A percentile compares a stretch with the other conserved stretches of the same genome.
Conservation (phyloP, 768 basidiomycete genomes). For the Calvatia gigantea region DNA sequence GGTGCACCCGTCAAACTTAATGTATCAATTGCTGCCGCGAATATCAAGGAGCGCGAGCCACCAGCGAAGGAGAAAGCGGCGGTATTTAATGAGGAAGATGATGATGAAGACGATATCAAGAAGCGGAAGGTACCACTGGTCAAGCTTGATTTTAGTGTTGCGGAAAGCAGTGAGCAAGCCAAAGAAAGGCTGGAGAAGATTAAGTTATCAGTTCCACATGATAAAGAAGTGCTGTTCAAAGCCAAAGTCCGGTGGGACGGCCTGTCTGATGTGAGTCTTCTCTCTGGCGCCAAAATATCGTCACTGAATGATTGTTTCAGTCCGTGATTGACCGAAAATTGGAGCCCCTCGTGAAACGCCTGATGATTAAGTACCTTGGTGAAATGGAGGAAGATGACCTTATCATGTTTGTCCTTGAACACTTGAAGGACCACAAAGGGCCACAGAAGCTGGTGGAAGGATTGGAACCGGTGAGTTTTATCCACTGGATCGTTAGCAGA, state of each 20-base stretch:
- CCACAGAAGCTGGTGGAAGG: slow-evolving; percentile 87
- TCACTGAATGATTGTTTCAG: slow-evolving; percentile 34
- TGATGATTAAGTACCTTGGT: slow-evolving; percentile 86
- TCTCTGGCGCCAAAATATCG: slow-evolving; percentile 15
- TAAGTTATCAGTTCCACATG: slow-evolving; percentile 65
- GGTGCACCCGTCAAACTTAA: slow-evolving; percentile 87
- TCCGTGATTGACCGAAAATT: slow-evolving; percentile 81
- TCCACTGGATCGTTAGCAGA: not conserved
- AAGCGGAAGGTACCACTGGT: slow-evolving; percentile 86
- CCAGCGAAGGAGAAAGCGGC: slow-evolving; percentile 50
- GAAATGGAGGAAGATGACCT: slow-evolving; percentile 93
- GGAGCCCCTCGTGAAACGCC: slow-evolving; percentile 75
- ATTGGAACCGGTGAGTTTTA: slow-evolving; percentile 75
- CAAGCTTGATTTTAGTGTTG: slow-evolving; percentile 85
- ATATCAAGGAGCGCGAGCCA: slow-evolving; percentile 39
- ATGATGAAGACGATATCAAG: slow-evolving; percentile 82
- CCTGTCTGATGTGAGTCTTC: slow-evolving; percentile 68
- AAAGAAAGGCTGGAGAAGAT: slow-evolving; percentile 81
- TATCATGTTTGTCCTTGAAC: slow-evolving; percentile 91
- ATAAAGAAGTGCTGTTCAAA: slow-evolving; percentile 78
- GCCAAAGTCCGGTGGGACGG: slow-evolving; percentile 91
- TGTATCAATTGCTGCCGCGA: slow-evolving; percentile 59
- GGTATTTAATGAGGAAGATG: slow-evolving; percentile 78
- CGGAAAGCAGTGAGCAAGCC: slow-evolving; percentile 74
- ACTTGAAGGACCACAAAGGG: slow-evolving; percentile 85